These are phyloP conservation scores for Solanum ossicruentum DNA, from an alignment of 257 asterid species.

Conservation along the genomic window DNA sequence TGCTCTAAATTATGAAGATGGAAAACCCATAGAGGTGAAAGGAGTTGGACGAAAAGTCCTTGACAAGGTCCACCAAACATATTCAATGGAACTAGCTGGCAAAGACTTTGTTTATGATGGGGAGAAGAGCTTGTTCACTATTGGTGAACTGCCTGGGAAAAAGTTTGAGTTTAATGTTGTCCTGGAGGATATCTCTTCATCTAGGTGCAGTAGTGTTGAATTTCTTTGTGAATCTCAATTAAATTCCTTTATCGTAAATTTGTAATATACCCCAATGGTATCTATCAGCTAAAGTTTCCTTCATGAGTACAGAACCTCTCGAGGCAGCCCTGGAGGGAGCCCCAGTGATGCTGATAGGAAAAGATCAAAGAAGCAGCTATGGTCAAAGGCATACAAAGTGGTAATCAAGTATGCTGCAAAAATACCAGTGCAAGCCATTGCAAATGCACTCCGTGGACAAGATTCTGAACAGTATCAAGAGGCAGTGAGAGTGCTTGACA, in stretches of 20 bases:
- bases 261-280: neutral
- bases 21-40: conserved; percentile 40
- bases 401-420: conserved; percentile 49
- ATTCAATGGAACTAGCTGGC: conserved; percentile 25
- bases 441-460: conserved; percentile 34
- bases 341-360: conserved; percentile 29
- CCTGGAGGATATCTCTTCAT: conserved; percentile 28
- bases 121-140: conserved; percentile 48
- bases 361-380: conserved; percentile 28
- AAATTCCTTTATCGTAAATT: neutral
- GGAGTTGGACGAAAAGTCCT: conserved; percentile 47
- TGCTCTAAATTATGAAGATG: conserved; percentile 46
- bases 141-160: conserved; percentile 56
- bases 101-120: conserved; percentile 64
- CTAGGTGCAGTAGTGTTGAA: conserved; percentile 13
- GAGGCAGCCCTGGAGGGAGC: conserved; percentile 31
- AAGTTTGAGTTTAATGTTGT: conserved; percentile 48
- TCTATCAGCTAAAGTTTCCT: neutral
- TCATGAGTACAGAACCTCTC: conserved; percentile 17
- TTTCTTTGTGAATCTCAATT: neutral
- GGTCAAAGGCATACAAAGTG: conserved; percentile 42
- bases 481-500: conserved; percentile 62
- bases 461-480: conserved; percentile 64
- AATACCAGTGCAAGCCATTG: conserved; percentile 50
- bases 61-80: conserved; percentile 33